Evolutionary conservation across 495 filamentous ascomycete genomes (phyloP).

Genomic region (Tuber indicum): DNA sequence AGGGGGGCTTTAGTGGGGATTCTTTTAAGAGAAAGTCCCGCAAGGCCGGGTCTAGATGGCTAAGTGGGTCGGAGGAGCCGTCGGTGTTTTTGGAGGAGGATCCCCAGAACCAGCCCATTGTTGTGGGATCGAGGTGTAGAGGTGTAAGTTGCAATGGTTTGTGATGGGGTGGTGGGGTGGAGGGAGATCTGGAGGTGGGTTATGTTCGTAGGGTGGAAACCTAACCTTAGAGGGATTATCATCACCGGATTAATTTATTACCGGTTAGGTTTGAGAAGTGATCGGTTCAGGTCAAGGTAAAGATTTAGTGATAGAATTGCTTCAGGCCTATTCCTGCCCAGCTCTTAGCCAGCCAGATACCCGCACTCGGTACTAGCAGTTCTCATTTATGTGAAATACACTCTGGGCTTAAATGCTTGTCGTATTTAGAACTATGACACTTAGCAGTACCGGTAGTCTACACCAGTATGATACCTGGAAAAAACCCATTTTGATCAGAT

Average conservation of each 20-base stretch:
- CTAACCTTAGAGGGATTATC: background rate
- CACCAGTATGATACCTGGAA: background rate
- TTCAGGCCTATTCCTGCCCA: background rate
- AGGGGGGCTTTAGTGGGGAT: constrained; percentile 56
- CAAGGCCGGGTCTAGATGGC: constrained; percentile 74
- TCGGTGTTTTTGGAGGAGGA: constrained; percentile 24
- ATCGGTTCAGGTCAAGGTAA: background rate
- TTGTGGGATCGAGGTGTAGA: background rate
- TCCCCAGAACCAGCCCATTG: constrained; percentile 72
- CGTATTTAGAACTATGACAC: background rate
- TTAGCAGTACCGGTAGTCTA: background rate
- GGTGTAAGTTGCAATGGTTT: constrained; percentile 5
- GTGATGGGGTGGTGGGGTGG: background rate
- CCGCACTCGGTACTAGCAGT: background rate
- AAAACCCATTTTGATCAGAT: background rate
- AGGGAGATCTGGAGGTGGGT: background rate
- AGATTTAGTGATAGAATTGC: background rate
- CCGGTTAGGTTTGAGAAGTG: background rate
- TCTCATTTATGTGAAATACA: background rate
- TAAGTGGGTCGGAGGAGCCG: constrained; percentile 60
- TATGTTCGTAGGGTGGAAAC: background rate
- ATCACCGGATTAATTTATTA: background rate
- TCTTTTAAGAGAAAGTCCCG: constrained; percentile 80
- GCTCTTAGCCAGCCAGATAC: background rate
- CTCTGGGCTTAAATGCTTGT: background rate